Base-by-base conservation (phyloP, 768 basidiomycete species). In the Tylopilus plumbeoviolaceoides region DNA sequence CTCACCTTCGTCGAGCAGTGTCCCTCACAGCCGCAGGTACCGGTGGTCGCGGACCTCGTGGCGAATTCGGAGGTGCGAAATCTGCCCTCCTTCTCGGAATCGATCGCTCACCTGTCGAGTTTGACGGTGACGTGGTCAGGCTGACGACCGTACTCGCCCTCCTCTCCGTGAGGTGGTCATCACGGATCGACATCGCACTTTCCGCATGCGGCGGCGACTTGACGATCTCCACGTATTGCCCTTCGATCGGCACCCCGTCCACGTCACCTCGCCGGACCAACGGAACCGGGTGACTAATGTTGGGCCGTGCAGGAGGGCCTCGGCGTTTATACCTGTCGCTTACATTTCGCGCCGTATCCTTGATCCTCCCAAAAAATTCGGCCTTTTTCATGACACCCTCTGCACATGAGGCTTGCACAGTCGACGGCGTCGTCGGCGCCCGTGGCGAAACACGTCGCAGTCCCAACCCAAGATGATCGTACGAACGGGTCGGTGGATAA, bases 51-150 rank as follows among this genome's bases (percentile, higher is more conserved):
- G 68, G 61, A 6, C 78, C 63, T 68, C 72, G 50, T 63, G 71
- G 75, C n/a, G 75, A 68, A 60, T 74, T 75, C 7, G 83, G 80
- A n/a, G 80, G 79, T 10, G 74, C 82, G 62, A 89, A 89, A 68
- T 89, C 87, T 0, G 83, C 76, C 54, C 87, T 75, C 45, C 85
- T 73, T 39, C 80, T 76, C 23, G 86, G 87, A 50, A 86, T 82
- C 6, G 86, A 88, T 47, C 79, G 75, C 20, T 76, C 78, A 20
- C 74, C 84, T 1, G 83, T 85, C 33, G 85, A 88, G 20, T 75
- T 76, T 10, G 85, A 85, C 7, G 84, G 84, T 2, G 85, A 86
- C 31, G 75, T 75, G 2, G 64, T 64, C 28, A 77, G 66, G 52
- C 78, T 78, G 41, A 79, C 74, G 45, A 78, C 72, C 3, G 78